Base-by-base conservation (phyloP, 2,329 filamentous ascomycete genomes). In the Emergomyces pasteurianus region DNA sequence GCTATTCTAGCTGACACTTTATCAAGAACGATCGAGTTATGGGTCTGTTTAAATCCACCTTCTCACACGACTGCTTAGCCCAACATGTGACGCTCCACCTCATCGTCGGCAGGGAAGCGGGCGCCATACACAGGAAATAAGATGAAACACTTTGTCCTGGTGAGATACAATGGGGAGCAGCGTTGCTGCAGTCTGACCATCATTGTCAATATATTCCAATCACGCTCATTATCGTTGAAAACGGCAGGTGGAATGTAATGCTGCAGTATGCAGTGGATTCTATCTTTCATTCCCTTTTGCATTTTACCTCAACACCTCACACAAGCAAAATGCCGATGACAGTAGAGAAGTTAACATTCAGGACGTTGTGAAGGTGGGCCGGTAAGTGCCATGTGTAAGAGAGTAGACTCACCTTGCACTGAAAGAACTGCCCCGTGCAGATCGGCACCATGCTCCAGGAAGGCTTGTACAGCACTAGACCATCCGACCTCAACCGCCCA, bases 251-350 rank as follows among this genome's bases (percentile, higher is more conserved):
- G 43, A 57, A 57, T 46, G 40, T 53, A 28, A 49, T 59, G 46
- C 58, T 62, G 61, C 58, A 34, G 53, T 53, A 55, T 58, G 53
- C 16, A 60, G 28, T 60, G 61, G 53, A 5, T 58, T 59, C 61
- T 47, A 58, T 23, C 54, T 46, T 60, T 60, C 49, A 34, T 60
- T 52, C 23, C 58, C 58, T 54, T 46, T 42, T 7, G 47, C 54
- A 50, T n/a, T 62, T 60, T 23, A 62, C 34, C n/a, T 59, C 58
- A 42, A 50, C 60, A 3, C 60, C 60, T 31, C 8, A 6, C 9
- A 23, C 38, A 49, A 59, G 31, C 31, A 59, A 52, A 38, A 36
- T n/a, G 34, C 53, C 31, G 43, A 61, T 54, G 38, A 60, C 59
- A 57, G 21, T n/a, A 50, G 34, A 14, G 16, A 28, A 56, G 49